Percentiles rank a stretch among this genome's conserved stretches.
These are phyloP conservation scores for Penicillium cataractarum DNA, from an alignment of 495 filamentous ascomycete genomes.

Conservation along the genomic window DNA sequence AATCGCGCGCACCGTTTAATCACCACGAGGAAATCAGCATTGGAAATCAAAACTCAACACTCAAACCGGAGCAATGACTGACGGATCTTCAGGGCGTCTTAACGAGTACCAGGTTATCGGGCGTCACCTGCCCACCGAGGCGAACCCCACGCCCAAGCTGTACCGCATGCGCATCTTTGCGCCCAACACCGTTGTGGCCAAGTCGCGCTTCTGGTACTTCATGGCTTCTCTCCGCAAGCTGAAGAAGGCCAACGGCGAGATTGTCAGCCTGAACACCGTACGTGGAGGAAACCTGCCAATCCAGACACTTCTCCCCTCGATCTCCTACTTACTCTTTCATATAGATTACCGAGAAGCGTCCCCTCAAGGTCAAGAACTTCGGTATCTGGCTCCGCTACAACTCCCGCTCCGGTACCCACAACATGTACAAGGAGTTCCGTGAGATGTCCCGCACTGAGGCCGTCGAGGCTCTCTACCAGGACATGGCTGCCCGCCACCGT, in stretches of 20 bases:
- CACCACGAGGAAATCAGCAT: slow-evolving; percentile 16
- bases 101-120: slow-evolving; percentile 99
- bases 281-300: slow-evolving; percentile 34
- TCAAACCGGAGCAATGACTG: slow-evolving; percentile 33
- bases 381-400: slow-evolving; percentile 99
- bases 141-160: slow-evolving; percentile 92
- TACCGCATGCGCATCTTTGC: slow-evolving; percentile 99
- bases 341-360: slow-evolving; percentile 97
- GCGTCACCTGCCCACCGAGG: slow-evolving; percentile 95
- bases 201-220: slow-evolving; percentile 99
- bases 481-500: slow-evolving; percentile 98
- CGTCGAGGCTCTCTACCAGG: slow-evolving; percentile 96
- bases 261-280: slow-evolving; percentile 95
- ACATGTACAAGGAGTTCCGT: slow-evolving; percentile 99
- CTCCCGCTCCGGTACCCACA: slow-evolving; percentile 99
- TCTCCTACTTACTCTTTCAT: slow-evolving; percentile 23
- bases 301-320: not conserved
- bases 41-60: slow-evolving; percentile 5
- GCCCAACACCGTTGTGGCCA: slow-evolving; percentile 94
- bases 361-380: slow-evolving; percentile 99
- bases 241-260: slow-evolving; percentile 99
- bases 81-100: slow-evolving; percentile 79
- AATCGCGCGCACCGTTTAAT: slow-evolving; percentile 29
- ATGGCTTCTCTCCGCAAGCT: slow-evolving; percentile 97
- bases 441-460: slow-evolving; percentile 94